phyloP scores from a whole-genome alignment of 352 stramenopile genomes.

The Thalassiosira livingstoniorum region DNA sequence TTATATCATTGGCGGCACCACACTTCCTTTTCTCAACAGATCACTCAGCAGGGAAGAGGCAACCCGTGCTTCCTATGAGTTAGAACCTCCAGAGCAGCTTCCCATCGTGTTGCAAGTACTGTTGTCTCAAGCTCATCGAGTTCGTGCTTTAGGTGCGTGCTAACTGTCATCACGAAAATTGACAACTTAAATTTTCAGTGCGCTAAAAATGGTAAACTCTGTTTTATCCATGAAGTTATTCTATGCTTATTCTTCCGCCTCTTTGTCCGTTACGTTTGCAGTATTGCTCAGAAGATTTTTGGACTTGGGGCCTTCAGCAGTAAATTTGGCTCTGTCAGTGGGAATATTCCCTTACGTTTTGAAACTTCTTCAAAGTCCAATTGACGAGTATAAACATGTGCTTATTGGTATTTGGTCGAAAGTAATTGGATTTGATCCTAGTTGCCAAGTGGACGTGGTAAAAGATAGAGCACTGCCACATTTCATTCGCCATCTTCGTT shows the following conservation, averaged over 20 bases:
- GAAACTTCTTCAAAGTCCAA: conserved; percentile 95
- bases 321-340: conserved; percentile 92
- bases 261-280: no score
- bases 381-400: conserved; percentile 94
- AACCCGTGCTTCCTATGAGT: conserved; percentile 33
- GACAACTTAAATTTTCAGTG: no score
- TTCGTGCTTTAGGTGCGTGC: conserved; percentile 95
- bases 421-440: conserved; percentile 96
- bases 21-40: conserved; percentile 50
- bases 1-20: conserved; percentile 45
- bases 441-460: conserved; percentile 95
- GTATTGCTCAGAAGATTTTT: conserved; percentile 95
- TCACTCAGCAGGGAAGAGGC: conserved; percentile 21
- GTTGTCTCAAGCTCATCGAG: conserved; percentile 95
- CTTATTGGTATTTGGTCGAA: conserved; percentile 93
- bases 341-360: conserved; percentile 98
- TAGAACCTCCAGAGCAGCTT: conserved; percentile 94
- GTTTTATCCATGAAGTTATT: no score
- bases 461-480: conserved; percentile 95
- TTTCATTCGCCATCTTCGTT: conserved; percentile 93
- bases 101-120: conserved; percentile 98
- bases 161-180: no score
- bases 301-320: conserved; percentile 90
- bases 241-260: no score
- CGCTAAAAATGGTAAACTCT: no score